Evolutionary conservation across 768 basidiomycete genomes (phyloP).

Genomic region (Termitomyces bulborhizus): DNA sequence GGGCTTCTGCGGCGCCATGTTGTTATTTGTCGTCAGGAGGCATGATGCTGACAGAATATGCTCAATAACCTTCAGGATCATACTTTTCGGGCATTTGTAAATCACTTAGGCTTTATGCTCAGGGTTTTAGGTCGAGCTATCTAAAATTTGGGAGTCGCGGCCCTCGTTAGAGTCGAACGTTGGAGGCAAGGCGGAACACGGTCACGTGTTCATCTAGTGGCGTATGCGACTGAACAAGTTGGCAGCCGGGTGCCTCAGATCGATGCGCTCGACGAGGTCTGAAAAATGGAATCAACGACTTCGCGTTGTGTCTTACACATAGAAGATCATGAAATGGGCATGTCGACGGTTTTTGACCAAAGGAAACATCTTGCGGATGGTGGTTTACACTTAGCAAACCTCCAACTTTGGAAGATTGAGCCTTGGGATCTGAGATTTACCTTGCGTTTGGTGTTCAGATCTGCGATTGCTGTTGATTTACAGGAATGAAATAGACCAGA

Average conservation of each 20-base stretch:
- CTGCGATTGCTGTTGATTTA: background rate
- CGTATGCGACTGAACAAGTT: background rate
- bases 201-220: slow-evolving; percentile 6
- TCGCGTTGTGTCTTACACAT: background rate
- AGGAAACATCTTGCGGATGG: background rate
- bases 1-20: slow-evolving; percentile 7
- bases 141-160: background rate
- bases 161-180: background rate
- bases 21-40: slow-evolving; percentile 7
- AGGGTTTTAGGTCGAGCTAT: slow-evolving; percentile 1
- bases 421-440: background rate
- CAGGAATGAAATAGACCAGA: background rate
- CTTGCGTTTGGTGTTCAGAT: background rate
- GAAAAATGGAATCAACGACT: background rate
- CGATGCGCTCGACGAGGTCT: background rate
- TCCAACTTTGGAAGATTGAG: background rate
- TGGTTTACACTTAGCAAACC: background rate
- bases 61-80: slow-evolving; percentile 8
- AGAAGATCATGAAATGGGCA: background rate
- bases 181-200: background rate
- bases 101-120: slow-evolving; percentile 2
- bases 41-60: slow-evolving; percentile 9
- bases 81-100: background rate
- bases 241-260: background rate
- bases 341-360: background rate